Base-by-base conservation (phyloP, 1,284 basidiomycete genomes). In the Taiwanofungus camphoratus region DNA sequence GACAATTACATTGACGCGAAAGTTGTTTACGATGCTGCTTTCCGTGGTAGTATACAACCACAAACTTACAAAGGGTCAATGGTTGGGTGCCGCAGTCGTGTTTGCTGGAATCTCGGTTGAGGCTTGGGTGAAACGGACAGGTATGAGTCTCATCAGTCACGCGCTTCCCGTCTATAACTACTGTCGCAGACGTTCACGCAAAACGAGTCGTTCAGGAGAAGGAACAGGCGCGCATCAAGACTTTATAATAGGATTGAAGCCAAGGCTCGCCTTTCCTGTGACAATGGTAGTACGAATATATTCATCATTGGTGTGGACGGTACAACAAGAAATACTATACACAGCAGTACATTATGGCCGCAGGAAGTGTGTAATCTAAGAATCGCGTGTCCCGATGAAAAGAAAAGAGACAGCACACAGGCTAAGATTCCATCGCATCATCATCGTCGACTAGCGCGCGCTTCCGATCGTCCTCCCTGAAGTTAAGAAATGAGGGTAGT, bases 11-110 rank as follows among this genome's bases (percentile, higher is more conserved):
- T 76, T 99, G 43, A 99, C 95, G n/a, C 77, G 96, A 45, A 99
- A 99, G 68, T 73, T 99, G 60, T 96, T 97, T 63, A 98, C 95
- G 4, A 99, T 99, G 95, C 73, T 99, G 11, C 73, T 99, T 27
- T 94, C 90, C 5, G 93, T 99, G 4, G 63, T 95, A 20, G 79
- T 98, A 1, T 99, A 97, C 64, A 83, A 91, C 54, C 95, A 99
- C 66, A 77, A 74, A 50, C 71, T 99, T 41, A 85, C 85, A 0
- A 47, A 60, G 0, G 88, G 92, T 1, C 96, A 99, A 66, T 99
- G 96, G 96, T 55, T 78, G 2, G 96, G 66, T 13, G 84, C 94
- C 0, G 83, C 66, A 1, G 81, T 94, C 22, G 96, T 99, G 3
- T 98, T 99, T 64, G 79, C 80, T 3, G 94, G 92, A 1, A 95